phyloP scores from a whole-genome alignment of 306 rosid genomes.

The Acacia acuminata region DNA sequence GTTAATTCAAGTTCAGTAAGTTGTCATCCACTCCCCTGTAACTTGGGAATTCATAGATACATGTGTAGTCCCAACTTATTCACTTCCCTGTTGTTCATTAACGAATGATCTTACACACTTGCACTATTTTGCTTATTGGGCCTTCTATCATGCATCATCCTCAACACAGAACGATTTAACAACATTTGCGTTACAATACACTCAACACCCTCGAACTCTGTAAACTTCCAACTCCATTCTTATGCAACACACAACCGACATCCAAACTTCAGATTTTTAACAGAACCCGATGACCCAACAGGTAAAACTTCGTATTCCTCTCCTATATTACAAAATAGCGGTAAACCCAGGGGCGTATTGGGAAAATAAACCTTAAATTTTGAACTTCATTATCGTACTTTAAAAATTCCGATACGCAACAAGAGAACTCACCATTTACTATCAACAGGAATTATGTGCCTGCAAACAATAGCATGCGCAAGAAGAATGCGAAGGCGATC shows the following conservation, averaged over 20 bases:
- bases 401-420: no score
- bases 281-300: not conserved
- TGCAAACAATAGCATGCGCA: no score
- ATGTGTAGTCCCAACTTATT: not conserved
- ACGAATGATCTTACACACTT: not conserved
- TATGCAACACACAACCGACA: no score
- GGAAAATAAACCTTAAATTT: no score
- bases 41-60: not conserved
- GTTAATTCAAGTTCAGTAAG: not conserved
- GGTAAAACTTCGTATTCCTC: not conserved
- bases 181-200: not conserved
- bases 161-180: not conserved
- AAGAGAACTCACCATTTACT: no score
- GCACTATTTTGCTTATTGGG: not conserved
- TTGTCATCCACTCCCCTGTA: no score
- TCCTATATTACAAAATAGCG: not conserved
- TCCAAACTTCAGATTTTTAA: not conserved
- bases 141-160: not conserved
- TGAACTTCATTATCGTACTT: no score
- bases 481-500: no score
- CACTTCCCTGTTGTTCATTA: not conserved
- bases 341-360: not conserved
- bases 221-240: no score
- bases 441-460: no score
- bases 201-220: no score